Percentiles rank a stretch among this genome's conserved stretches.
Conservation (phyloP, 192 early-diverging fungal species). For the Backusella tarrabulga region DNA sequence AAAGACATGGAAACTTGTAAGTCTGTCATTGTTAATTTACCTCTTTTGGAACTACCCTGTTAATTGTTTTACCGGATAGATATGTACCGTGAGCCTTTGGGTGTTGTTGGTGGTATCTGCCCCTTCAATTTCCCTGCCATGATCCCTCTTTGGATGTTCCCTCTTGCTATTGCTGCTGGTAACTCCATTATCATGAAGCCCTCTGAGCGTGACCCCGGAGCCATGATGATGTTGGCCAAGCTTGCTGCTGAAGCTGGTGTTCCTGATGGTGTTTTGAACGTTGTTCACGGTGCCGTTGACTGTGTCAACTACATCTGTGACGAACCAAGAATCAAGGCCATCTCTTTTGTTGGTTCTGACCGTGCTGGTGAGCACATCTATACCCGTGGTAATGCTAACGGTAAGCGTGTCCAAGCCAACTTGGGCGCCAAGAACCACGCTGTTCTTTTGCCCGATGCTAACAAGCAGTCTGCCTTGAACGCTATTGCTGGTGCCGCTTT, state of each 20-base stretch:
- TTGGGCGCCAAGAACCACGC: constrained; percentile 98
- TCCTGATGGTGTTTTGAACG: constrained; percentile 87
- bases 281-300: constrained; percentile 86
- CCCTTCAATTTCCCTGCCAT: constrained; percentile 99
- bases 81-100: constrained; percentile 87
- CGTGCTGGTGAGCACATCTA: constrained; percentile 87
- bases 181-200: constrained; percentile 94
- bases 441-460: constrained; percentile 90
- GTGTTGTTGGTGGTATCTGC: constrained; percentile 91
- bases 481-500: constrained; percentile 91
- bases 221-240: constrained; percentile 84
- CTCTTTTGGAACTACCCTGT: background rate
- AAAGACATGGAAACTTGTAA: constrained; percentile 92
- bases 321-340: constrained; percentile 82
- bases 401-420: constrained; percentile 97
- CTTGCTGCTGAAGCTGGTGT: constrained; percentile 89
- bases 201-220: constrained; percentile 91
- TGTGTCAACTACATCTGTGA: constrained; percentile 92
- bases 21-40: constrained; percentile 13
- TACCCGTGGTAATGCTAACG: constrained; percentile 79
- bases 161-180: constrained; percentile 88
- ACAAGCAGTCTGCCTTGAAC: constrained; percentile 94
- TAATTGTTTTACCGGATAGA: constrained; percentile 29
- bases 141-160: constrained; percentile 96
- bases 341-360: constrained; percentile 94